Evolutionary conservation across 2,329 filamentous ascomycete species (phyloP), one percentile per base, ranked within the genome.

Genomic region (Trichoderma guizhouense): DNA sequence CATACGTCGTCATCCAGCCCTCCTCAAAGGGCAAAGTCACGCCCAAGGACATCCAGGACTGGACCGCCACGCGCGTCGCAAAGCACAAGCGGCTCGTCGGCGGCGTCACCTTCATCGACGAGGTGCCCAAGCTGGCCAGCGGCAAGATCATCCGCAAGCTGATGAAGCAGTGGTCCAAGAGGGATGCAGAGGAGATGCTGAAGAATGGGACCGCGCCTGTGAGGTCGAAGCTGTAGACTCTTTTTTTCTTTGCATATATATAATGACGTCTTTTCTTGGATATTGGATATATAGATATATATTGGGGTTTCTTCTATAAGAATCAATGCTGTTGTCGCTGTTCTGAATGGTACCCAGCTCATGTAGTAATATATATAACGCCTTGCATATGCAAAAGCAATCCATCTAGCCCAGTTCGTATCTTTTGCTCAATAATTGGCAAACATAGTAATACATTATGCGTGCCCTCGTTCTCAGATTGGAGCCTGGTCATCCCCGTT

Each of bases 131-230:
- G 77, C 79, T 88, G 60, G 84, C 85, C 14, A 86, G 84, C 72
- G 88, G 88, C 9, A 90, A 90, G 82, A 89, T 90, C 65, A 82
- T 86, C 77, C 81, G 87, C 63, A 88, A 88, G 75, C 77, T 85
- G 7, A 81, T 90, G 80, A 84, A 85, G 74, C 86, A 88, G 57
- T 89, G 86, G 87, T 84, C 87, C 7, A 88, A 87, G 79, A 80
- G 81, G 72, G 88, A 89, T 78, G 84, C 83, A 0, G 75, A 71
- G 9, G 77, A 76, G 61, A 73, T 82, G 28, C 58, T 74, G 69
- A 75, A 76, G 72, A 72, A 72, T 21, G 72, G 43, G 9, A 63
- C 57, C 6, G 34, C n/a, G 6, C 69, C 71, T 21, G 32, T 62
- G 26, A 39, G 64, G 5, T 47, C 55, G 62, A 74, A 47, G 64